Base-by-base conservation (phyloP, 495 filamentous ascomycete genomes). In the Thermothielavioides terrestris region DNA sequence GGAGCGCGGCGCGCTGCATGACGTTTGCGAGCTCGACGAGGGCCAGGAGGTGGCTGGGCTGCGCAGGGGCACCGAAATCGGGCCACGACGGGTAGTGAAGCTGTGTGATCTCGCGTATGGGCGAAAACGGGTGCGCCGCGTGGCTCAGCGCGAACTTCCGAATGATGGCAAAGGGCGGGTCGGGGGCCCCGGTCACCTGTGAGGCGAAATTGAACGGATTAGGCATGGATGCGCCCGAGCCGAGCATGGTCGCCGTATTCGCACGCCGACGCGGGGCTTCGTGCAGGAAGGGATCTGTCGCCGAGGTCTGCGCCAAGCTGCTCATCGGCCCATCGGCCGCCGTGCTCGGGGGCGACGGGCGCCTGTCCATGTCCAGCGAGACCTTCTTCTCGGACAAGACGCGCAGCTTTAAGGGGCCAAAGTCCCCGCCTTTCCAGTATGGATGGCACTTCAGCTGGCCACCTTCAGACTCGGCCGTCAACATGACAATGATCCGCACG, bases 11-110 rank as follows among this genome's bases (percentile, higher is more conserved):
- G 9, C 67, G 74, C 45, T 78, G 75, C 66, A 76, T 75, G 36
- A 78, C 72, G 54, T 90, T 87, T 52, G 84, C 86, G 34, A 94
- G 80, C 68, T 95, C 89, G 44, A 97, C 85, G 15, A 98, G 68
- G 8, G 83, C 83, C 2, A 98, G 74, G 1, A 98, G 76, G 58
- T 98, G 88, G 7, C 77, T 75, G 3, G 92, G 88, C 50, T 91
- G 86, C 6, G 92, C 90, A 0, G 90, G 92, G 0, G 91, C 84
- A 30, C 94, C 92, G 61, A 96, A 95, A 64, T 98, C 92, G 1
- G 94, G 92, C 92, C 92, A 98, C 12, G 81, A 83, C 8, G 88
- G 81, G 59, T 95, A 96, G 52, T 98, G 94, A 2, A 98, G 75
- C 50, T 98, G 92, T 0, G 89, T 95, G 59, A 98, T 87, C 66